A percentile compares a stretch with the other conserved stretches of the same genome.
Conservation (phyloP, 768 basidiomycete genomes). For the Boletus vinaceobasis region DNA sequence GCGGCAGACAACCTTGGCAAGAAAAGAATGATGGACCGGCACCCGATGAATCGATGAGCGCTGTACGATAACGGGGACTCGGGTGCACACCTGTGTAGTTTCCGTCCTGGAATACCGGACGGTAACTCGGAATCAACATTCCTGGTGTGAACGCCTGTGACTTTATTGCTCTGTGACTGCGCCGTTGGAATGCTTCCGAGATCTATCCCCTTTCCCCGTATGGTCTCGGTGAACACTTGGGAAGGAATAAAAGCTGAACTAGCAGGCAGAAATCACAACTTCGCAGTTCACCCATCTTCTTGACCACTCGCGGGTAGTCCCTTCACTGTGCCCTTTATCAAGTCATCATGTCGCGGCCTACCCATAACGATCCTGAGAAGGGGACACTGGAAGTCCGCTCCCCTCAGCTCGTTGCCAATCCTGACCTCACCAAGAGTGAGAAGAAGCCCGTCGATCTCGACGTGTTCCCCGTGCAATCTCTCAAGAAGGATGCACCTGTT, state of each 20-base stretch:
- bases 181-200: conserved; percentile 17
- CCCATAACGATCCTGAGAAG: conserved; percentile 55
- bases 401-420: conserved; percentile 27
- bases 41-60: conserved; percentile 8
- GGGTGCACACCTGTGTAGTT: not conserved
- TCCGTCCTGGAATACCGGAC: conserved; percentile 1
- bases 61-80: conserved; percentile 4
- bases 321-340: conserved; percentile 9
- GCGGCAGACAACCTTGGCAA: not conserved
- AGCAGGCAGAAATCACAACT: not conserved
- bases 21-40: conserved; percentile 9
- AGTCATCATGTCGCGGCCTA: conserved; percentile 42
- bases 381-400: conserved; percentile 48
- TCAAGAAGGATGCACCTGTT: conserved; percentile 42
- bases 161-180: conserved; percentile 1
- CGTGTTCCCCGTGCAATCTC: conserved; percentile 32
- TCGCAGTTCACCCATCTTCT: conserved; percentile 1
- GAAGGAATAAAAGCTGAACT: conserved; percentile 23
- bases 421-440: conserved; percentile 35
- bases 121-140: conserved; percentile 11
- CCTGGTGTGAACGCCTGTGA: conserved; percentile 13
- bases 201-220: conserved; percentile 14
- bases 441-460: conserved; percentile 35
- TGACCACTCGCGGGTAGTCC: conserved; percentile 9
- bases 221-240: not conserved